Evolutionary conservation across 2,329 filamentous ascomycete genomes (phyloP).

Genomic region (Colletotrichum tabaci): DNA sequence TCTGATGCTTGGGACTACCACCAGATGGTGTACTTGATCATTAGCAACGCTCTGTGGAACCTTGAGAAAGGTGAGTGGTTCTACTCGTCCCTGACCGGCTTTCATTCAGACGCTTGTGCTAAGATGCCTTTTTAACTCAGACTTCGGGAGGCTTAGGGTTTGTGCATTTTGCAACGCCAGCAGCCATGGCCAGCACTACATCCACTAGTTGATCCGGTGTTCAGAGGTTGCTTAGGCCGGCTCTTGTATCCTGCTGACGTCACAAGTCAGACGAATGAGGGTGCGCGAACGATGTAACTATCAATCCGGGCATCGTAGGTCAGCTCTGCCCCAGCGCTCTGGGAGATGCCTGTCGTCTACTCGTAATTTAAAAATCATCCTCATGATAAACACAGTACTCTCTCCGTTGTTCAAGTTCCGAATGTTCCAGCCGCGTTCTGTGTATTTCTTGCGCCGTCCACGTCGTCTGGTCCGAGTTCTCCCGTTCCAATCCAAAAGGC

Average conservation of each 20-base stretch:
- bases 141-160: slow-evolving; percentile 15
- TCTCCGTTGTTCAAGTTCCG: neutral
- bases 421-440: no score
- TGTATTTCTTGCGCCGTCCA: neutral
- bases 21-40: slow-evolving; percentile 10
- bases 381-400: neutral
- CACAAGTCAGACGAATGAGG: no score
- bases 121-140: neutral
- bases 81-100: neutral
- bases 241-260: neutral
- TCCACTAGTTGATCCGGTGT: neutral
- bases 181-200: slow-evolving; percentile 13
- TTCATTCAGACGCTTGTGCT: neutral
- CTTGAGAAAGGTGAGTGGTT: slow-evolving; percentile 9
- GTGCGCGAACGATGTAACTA: neutral
- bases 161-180: slow-evolving; percentile 34
- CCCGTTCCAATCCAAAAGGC: neutral
- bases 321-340: neutral
- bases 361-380: neutral
- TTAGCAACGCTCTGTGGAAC: slow-evolving; percentile 18
- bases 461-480: no score
- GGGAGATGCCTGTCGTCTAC: neutral
- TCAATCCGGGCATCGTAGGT: no score
- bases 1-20: neutral
- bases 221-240: neutral